phyloP scores from a whole-genome alignment of 768 basidiomycete species.

The Termitomyces sp. region DNA sequence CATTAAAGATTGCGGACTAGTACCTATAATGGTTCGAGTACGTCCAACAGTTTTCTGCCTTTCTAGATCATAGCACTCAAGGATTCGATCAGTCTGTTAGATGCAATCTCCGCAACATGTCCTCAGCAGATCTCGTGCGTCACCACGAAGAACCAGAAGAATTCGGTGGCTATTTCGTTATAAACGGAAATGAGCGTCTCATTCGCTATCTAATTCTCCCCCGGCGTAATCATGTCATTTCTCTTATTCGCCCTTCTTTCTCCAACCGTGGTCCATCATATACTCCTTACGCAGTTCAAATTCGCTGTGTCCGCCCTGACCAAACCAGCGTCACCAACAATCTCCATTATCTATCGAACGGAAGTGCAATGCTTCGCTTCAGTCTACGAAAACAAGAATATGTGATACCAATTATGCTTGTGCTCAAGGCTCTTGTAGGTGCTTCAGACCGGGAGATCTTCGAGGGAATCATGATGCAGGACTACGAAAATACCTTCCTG shows the following conservation, averaged over 20 bases:
- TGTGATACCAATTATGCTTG: slow-evolving; percentile 94
- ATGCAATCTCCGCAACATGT: slow-evolving; percentile 86
- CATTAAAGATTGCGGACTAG: slow-evolving; percentile 84
- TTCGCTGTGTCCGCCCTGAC: slow-evolving; percentile 91
- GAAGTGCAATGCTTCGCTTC: slow-evolving; percentile 95
- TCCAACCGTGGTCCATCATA: slow-evolving; percentile 92
- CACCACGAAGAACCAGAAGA: slow-evolving; percentile 97
- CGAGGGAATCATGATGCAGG: slow-evolving; percentile 93
- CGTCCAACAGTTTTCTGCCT: slow-evolving; percentile 27
- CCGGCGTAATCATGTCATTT: slow-evolving; percentile 92
- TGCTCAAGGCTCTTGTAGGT: slow-evolving; percentile 88
- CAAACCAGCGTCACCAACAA: slow-evolving; percentile 93
- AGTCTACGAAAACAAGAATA: slow-evolving; percentile 98
- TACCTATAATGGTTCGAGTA: slow-evolving; percentile 97
- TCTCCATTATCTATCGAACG: slow-evolving; percentile 96
- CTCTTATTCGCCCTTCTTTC: slow-evolving; percentile 89
- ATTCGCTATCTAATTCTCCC: slow-evolving; percentile 97
- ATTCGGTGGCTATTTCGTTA: slow-evolving; percentile 97
- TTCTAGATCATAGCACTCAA: neutral
- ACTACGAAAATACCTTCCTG: slow-evolving; percentile 95
- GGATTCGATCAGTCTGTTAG: slow-evolving; percentile 64
- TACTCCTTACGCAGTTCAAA: slow-evolving; percentile 91
- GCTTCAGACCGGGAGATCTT: slow-evolving; percentile 97
- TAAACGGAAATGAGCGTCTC: slow-evolving; percentile 98
- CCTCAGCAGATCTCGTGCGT: slow-evolving; percentile 81